A percentile compares a stretch with the other conserved stretches of the same genome.
phyloP scores from a whole-genome alignment of 83 land plant genomes.

The Thuja plicata region DNA sequence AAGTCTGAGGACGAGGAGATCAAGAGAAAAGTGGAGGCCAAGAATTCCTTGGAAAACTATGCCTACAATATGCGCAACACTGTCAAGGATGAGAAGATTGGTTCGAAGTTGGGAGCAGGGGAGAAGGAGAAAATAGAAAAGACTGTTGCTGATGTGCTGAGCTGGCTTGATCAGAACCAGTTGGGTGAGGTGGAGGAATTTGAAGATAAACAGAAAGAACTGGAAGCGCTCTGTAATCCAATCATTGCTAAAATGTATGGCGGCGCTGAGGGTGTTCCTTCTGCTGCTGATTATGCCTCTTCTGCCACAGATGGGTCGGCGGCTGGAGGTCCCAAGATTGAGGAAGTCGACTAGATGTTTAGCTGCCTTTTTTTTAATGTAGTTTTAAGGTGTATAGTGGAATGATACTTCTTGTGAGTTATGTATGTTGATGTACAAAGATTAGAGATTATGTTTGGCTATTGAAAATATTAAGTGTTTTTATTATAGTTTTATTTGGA shows the following conservation, averaged over 20 bases:
- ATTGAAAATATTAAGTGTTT: too few relatives aligned
- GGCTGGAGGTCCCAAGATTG: constrained; percentile 46
- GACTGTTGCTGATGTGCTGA: constrained; percentile 41
- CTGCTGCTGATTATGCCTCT: constrained; percentile 18
- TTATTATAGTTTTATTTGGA: too few relatives aligned
- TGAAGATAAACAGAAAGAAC: constrained; percentile 63
- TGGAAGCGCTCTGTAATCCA: constrained; percentile 63
- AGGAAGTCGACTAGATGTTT: constrained; percentile 47
- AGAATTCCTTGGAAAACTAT: constrained; percentile 22
- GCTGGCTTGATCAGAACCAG: constrained; percentile 62
- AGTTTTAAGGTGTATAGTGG: too few relatives aligned
- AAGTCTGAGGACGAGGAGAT: constrained; percentile 26
- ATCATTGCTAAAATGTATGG: constrained; percentile 71
- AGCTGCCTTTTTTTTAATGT: neutral
- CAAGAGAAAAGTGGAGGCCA: constrained; percentile 27
- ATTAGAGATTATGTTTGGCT: too few relatives aligned
- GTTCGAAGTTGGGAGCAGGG: constrained; percentile 35
- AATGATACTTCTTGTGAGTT: too few relatives aligned
- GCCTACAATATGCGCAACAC: constrained; percentile 29
- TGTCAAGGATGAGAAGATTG: constrained; percentile 38
- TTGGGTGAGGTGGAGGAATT: constrained; percentile 61
- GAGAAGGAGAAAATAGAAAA: constrained; percentile 70
- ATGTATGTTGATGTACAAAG: too few relatives aligned
- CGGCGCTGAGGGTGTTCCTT: constrained; percentile 19
- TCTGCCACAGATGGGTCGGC: constrained; percentile 14